Evolutionary conservation across 2,329 filamentous ascomycete genomes (phyloP), one percentile per base, ranked within the genome.

Genomic region (Arthrobotrys conoides): DNA sequence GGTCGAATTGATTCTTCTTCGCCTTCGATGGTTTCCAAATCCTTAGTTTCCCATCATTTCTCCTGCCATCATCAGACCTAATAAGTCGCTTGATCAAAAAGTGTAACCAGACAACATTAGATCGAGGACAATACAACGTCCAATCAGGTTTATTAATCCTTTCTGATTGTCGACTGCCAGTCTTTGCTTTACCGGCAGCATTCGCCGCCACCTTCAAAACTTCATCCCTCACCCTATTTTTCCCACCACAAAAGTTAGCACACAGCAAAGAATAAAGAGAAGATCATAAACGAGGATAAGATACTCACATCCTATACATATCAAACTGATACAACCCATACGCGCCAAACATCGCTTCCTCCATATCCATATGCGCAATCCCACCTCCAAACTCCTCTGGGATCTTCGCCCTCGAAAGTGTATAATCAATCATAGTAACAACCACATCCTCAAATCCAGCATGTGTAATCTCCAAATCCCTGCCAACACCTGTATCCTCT

Each of bases 351-450:
- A 70, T 70, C 20, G 36, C 67, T 20, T 71, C 66, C 30, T 65
- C 66, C 38, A 71, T 36, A 16, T 71, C 66, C 72, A 76, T 66
- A 63, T n/a, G 71, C 41, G 72, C 72, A 8, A 71, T 12, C 6
- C 65, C 72, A 16, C 72, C 72, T 1, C 59, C 72, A 33, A 57
- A 22, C 24, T 71, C 66, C 20, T 51, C 49, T 0, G 72, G 72
- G 30, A 76, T 44, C 6, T 64, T 41, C 51, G 72, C 72, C 66
- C 72, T 71, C 27, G 72, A 59, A 27, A 76, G 51, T 33, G 72
- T 76, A 63, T 76, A 76, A 55, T 76, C 72, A 12, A 76, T 76
- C 24, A 76, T 30, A 6, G 72, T 76, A n/a, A 76, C 61, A 24
- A 41, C 14, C 22, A 76, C 33, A 16, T 71, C 72, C 22, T 76